Base-by-base conservation (phyloP, 495 filamentous ascomycete genomes). In the Aspergillus steynii region DNA sequence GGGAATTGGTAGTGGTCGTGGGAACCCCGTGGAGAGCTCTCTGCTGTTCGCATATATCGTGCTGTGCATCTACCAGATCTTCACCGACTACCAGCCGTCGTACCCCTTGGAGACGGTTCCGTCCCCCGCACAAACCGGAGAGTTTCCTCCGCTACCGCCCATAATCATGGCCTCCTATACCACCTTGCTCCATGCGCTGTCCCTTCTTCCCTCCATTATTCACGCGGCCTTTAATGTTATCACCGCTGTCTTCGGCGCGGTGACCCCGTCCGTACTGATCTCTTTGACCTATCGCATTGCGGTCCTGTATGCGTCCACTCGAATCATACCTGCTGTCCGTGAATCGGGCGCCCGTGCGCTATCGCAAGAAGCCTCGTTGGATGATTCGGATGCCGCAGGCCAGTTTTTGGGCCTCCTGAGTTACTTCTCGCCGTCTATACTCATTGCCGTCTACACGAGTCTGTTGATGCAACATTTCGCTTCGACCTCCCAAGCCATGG, bases 141-240 rank as follows among this genome's bases (percentile, higher is more conserved):
- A 96, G 32, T 95, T 99, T 56, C 95, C 95, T 4, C 95, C 95
- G 5, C 83, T 99, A 6, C 95, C 95, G 2, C 95, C 95, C 0
- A 93, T 97, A 53, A 90, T 99, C 71, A 97, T 99, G 95, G 94
- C 93, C n/a, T 96, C 93, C 29, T 99, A 97, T 75, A 91, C 90
- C 46, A 97, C 93, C 2, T 76, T 97, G 25, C 74, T 97, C 32
- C 89, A 96, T 61, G 83, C 91, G n/a, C 80, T 99, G 42, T 89
- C 90, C 34, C 86, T 85, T 9, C 81, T 99, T 20, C 95, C 95
- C 0, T 87, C 86, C 0, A 92, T 91, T 50, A 86, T 96, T 6
- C 90, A 89, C 68, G 91, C 93, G 1, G 87, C 87, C 0, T 90
- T 96, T 70, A 90, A 87, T 70, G 95, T 97, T 65, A 85, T 97